phyloP scores from a whole-genome alignment of 2,329 filamentous ascomycete genomes.

The Annulohypoxylon truncatum region DNA sequence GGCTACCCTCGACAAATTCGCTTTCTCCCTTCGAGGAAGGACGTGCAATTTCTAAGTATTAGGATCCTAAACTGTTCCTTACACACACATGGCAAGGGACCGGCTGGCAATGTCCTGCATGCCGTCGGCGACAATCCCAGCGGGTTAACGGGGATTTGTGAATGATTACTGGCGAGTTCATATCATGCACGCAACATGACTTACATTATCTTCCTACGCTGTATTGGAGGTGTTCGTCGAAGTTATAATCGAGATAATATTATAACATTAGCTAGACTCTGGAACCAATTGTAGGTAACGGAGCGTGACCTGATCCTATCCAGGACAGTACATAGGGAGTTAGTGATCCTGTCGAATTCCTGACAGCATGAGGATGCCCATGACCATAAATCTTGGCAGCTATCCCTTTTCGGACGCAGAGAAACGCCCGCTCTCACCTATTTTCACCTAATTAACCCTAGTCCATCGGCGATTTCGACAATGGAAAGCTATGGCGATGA shows the following conservation, averaged over 20 bases:
- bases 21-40: conserved; percentile 24
- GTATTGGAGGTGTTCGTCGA: background rate
- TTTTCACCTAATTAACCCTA: background rate
- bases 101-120: conserved; percentile 15
- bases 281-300: conserved; percentile 11
- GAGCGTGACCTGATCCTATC: conserved; percentile 13
- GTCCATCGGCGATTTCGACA: conserved; percentile 12
- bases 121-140: conserved; percentile 16
- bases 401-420: conserved; percentile 23
- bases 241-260: background rate
- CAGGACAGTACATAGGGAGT: conserved; percentile 10
- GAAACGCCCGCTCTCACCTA: conserved; percentile 11
- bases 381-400: conserved; percentile 26
- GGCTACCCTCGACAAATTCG: conserved; percentile 36
- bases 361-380: conserved; percentile 11
- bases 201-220: conserved; percentile 8
- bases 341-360: conserved; percentile 18
- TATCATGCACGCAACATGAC: conserved; percentile 32
- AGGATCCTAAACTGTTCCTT: conserved; percentile 27
- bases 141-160: background rate
- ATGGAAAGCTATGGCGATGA: conserved; percentile 19
- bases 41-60: conserved; percentile 31
- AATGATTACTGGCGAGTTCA: conserved; percentile 14
- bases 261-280: conserved; percentile 28
- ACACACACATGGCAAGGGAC: conserved; percentile 9